Base-by-base conservation (phyloP, 1,284 basidiomycete genomes). In the Cutaneotrichosporon spelunceum region DNA sequence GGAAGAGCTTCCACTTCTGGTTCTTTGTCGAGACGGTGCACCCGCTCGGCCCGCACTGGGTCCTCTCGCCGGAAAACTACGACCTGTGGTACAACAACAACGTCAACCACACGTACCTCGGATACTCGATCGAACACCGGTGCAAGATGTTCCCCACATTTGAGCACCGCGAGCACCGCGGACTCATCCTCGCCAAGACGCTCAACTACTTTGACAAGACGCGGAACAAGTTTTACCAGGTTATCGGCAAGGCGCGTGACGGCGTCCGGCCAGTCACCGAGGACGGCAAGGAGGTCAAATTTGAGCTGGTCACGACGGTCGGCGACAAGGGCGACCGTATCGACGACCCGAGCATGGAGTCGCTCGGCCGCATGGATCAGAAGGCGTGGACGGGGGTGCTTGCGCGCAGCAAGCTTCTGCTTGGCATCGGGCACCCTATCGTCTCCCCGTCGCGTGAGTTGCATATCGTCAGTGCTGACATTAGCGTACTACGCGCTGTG, bases 401-500 rank as follows among this genome's bases (percentile, higher is more conserved):
- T 1, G 59, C 59, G 2, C 23, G 36, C 4, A 60, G 59, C 57
- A 67, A 67, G 55, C 33, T 62, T 26, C 45, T 64, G 11, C 45
- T 66, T 11, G 65, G 65, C 1, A 59, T 63, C 24, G 65, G 65
- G 24, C 11, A 29, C 14, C 65, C 65, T 2, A 21, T 47, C 24
- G 59, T 63, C 13, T 61, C 59, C 4, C 65, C 65, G 8, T 66
- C 65, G 10, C 65, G 56, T 62, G 26, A 57, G 55, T 57, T 53
- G n/a, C 11, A 3, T 24, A 7, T 26, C 6, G 19, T 7, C 19
- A 16, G 16, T 19, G 39, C 39, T 42, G 23, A 39, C 42, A 7
- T 70, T 69, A 60, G 78, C 79, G 0, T 81, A 78, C 64, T 78
- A 80, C 56, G 80, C 77, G 1, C 67, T 82, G 8, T 81, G 80